These are phyloP conservation scores for Huntiella bhutanensis DNA, from an alignment of 2,329 filamentous ascomycete genomes.

Conservation along the genomic window DNA sequence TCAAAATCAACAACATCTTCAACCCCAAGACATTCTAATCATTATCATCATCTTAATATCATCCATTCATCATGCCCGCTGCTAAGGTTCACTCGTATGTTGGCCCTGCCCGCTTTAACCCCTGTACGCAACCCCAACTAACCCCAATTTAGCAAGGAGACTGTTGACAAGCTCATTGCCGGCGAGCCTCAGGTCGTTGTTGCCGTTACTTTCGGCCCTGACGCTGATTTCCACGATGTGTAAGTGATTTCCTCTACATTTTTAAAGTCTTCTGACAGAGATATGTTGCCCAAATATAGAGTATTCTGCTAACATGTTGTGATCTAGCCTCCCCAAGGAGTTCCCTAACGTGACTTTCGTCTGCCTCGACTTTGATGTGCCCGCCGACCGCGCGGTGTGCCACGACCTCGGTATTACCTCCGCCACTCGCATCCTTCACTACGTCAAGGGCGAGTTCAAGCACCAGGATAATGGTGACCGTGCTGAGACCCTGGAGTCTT, in stretches of 20 bases:
- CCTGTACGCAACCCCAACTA: neutral
- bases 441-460: neutral
- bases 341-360: slow-evolving; percentile 1
- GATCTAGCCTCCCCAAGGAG: neutral
- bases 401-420: neutral
- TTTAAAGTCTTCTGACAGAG: neutral
- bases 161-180: neutral
- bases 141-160: neutral
- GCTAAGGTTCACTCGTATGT: neutral
- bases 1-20: too few relatives aligned
- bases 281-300: too few relatives aligned
- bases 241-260: neutral
- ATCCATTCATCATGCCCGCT: neutral
- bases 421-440: neutral
- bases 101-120: neutral
- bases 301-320: too few relatives aligned
- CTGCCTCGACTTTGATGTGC: neutral
- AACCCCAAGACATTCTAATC: neutral
- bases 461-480: neutral
- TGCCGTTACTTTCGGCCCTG: neutral
- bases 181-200: neutral
- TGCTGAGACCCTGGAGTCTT: neutral
- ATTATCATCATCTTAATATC: neutral
- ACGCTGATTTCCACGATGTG: neutral
- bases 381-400: neutral